phyloP scores from a whole-genome alignment of 2,329 filamentous ascomycete species.

The Plenodomus lindquistii region DNA sequence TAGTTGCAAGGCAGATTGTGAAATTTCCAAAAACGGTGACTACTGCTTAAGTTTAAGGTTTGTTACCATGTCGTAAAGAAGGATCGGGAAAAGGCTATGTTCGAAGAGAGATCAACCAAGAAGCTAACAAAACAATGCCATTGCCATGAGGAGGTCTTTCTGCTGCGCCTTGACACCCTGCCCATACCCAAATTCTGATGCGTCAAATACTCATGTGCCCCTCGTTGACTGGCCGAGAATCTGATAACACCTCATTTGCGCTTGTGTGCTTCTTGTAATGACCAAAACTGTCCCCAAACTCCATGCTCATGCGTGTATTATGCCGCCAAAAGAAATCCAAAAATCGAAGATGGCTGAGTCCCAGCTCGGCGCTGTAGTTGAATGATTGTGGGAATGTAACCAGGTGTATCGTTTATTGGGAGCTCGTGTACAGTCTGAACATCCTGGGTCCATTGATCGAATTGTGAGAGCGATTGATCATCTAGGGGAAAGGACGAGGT shows the following conservation, averaged over 20 bases:
- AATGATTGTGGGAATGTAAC: not conserved
- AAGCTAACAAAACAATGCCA: not conserved
- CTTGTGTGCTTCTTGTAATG: conserved; percentile 17
- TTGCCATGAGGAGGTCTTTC: not conserved
- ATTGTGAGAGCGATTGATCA: too few species aligned
- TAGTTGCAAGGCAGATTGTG: conserved; percentile 20
- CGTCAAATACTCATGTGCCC: not conserved
- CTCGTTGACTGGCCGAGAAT: not conserved
- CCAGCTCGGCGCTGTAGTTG: not conserved
- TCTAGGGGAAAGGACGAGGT: conserved; percentile 4
- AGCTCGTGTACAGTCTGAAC: not conserved
- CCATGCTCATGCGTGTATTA: conserved; percentile 29
- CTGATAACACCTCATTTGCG: conserved; percentile 1
- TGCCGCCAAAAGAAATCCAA: not conserved
- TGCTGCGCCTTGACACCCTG: not conserved
- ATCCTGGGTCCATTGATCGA: too few species aligned
- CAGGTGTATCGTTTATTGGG: not conserved
- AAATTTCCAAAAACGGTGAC: conserved; percentile 12
- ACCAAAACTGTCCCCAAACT: conserved; percentile 24
- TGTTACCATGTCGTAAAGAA: conserved; percentile 4
- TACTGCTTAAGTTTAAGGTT: conserved; percentile 6
- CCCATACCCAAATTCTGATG: too few species aligned
- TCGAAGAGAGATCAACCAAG: not conserved
- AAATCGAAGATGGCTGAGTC: not conserved
- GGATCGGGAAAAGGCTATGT: conserved; percentile 1